A percentile compares a stretch with the other conserved stretches of the same genome.
Evolutionary conservation across 495 filamentous ascomycete genomes (phyloP).

Genomic region (Daldinia concentrica): DNA sequence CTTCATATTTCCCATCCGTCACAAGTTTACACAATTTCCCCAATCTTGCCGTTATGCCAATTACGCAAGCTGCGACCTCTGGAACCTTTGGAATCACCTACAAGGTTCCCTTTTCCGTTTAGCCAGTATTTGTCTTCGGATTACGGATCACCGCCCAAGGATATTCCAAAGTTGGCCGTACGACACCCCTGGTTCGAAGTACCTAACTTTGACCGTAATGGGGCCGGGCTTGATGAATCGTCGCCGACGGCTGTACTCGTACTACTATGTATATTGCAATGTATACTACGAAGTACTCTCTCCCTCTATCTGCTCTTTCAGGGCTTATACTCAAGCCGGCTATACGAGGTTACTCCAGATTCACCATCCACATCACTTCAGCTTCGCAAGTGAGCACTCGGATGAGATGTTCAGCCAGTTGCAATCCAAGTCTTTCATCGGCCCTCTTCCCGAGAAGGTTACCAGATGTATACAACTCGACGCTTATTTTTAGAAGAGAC

Average conservation of each 20-base stretch:
- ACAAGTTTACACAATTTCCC: neutral
- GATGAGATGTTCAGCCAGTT: slow-evolving; percentile 10
- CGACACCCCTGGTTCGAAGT: slow-evolving; percentile 29
- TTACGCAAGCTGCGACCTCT: slow-evolving; percentile 25
- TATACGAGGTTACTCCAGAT: slow-evolving; percentile 27
- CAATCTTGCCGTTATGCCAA: slow-evolving; percentile 5
- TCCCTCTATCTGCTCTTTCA: neutral
- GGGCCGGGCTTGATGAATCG: slow-evolving; percentile 27
- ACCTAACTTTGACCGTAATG: slow-evolving; percentile 38
- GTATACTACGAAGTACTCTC: slow-evolving; percentile 1
- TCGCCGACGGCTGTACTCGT: slow-evolving; percentile 27
- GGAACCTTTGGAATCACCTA: slow-evolving; percentile 11
- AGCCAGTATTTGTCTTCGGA: slow-evolving; percentile 42
- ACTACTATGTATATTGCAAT: neutral
- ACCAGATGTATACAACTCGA: slow-evolving; percentile 27
- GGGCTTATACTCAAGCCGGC: slow-evolving; percentile 1
- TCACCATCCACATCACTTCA: slow-evolving; percentile 9
- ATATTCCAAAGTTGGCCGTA: slow-evolving; percentile 35
- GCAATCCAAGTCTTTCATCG: slow-evolving; percentile 18
- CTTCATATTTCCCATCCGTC: slow-evolving; percentile 23
- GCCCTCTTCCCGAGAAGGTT: slow-evolving; percentile 19
- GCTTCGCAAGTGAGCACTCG: slow-evolving; percentile 10
- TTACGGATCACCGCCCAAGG: slow-evolving; percentile 38
- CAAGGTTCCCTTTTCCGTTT: slow-evolving; percentile 39
- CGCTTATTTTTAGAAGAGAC: slow-evolving; percentile 19